These are phyloP conservation scores for Xylariomycetidae sp. DNA, from an alignment of 2,329 filamentous ascomycete genomes.

Conservation along the genomic window DNA sequence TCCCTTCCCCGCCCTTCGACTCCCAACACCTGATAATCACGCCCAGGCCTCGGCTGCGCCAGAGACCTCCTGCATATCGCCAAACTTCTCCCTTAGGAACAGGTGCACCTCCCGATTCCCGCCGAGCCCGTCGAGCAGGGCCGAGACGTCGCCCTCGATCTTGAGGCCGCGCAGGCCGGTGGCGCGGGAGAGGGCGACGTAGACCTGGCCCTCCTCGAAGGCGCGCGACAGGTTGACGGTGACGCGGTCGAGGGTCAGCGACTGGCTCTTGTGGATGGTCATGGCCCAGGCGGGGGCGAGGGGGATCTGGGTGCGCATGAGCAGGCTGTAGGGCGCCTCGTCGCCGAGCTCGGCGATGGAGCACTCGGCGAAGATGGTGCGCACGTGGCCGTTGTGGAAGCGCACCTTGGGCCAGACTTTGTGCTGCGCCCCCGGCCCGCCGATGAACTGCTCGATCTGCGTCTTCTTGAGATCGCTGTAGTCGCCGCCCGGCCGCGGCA, in stretches of 20 bases:
- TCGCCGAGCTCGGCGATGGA: conserved; percentile 42
- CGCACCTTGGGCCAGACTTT: conserved; percentile 46
- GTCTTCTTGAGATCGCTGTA: conserved; percentile 31
- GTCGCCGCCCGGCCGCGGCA: conserved; percentile 29
- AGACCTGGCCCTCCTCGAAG: conserved; percentile 56
- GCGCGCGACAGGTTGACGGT: conserved; percentile 46
- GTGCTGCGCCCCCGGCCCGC: conserved; percentile 17
- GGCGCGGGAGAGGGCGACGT: conserved; percentile 59
- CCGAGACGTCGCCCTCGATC: conserved; percentile 28
- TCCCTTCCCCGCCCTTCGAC: too few relatives aligned
- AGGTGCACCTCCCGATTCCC: conserved; percentile 29
- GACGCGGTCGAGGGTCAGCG: conserved; percentile 57
- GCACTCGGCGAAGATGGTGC: conserved; percentile 48
- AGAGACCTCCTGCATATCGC: conserved; percentile 16
- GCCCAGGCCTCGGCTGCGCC: too few relatives aligned
- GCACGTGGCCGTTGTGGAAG: conserved; percentile 43
- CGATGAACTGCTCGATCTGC: conserved; percentile 36
- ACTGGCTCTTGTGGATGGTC: conserved; percentile 60
- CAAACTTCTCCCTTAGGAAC: conserved; percentile 31
- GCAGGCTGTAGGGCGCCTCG: conserved; percentile 38
- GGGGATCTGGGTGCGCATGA: conserved; percentile 58
- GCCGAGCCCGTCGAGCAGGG: conserved; percentile 23
- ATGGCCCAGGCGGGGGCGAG: conserved; percentile 58
- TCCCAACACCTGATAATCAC: too few relatives aligned
- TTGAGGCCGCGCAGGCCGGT: conserved; percentile 44